phyloP scores from a whole-genome alignment of 257 asterid genomes.

The Solanum chiquidenum region DNA sequence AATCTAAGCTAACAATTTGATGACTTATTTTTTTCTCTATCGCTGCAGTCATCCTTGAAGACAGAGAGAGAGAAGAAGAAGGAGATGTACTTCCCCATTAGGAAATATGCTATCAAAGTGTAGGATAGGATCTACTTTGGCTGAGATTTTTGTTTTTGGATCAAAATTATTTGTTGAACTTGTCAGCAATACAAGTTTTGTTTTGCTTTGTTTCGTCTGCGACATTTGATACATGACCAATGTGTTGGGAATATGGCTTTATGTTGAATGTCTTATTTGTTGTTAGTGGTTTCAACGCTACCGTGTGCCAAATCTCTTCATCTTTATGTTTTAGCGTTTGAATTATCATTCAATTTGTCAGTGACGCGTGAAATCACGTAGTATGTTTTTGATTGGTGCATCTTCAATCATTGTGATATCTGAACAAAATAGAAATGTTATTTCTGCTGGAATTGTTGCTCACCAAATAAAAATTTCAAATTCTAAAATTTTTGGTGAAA shows the following conservation, averaged over 20 bases:
- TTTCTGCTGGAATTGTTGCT: not conserved
- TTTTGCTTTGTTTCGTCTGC: not conserved
- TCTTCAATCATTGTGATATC: not conserved
- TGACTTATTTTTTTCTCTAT: not conserved
- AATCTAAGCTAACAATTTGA: not conserved
- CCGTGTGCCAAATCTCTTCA: no score
- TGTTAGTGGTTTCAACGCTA: not conserved
- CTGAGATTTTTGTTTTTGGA: not conserved
- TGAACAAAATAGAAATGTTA: not conserved
- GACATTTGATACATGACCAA: not conserved
- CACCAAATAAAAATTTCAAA: not conserved
- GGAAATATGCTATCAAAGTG: slow-evolving; percentile 27
- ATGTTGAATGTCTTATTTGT: not conserved
- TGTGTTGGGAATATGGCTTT: not conserved
- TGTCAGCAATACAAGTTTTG: not conserved
- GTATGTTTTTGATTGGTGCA: not conserved
- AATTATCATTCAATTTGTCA: no score
- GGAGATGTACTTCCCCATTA: slow-evolving; percentile 25
- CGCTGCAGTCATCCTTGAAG: slow-evolving; percentile 22
- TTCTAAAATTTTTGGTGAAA: not conserved
- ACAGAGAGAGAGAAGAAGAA: slow-evolving; percentile 25
- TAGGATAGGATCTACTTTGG: slow-evolving; percentile 3
- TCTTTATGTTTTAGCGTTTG: not conserved
- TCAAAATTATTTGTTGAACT: not conserved
- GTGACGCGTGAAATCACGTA: not conserved